Conservation (phyloP, 768 basidiomycete species). For the Boletus vermiculosoides region DNA sequence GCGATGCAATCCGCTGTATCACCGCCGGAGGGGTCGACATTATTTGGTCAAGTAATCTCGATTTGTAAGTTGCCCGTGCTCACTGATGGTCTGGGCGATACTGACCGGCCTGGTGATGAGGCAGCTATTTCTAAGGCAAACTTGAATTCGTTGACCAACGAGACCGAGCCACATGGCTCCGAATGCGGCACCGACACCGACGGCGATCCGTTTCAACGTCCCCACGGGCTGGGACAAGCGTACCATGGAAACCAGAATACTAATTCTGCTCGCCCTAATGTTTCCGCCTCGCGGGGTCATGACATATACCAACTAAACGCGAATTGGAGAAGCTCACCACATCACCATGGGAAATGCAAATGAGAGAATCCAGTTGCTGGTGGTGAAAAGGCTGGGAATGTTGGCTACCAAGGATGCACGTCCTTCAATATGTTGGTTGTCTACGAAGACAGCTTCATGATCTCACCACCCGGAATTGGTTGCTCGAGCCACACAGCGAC, state of each 20-base stretch:
- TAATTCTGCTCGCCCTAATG: not conserved
- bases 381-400: not conserved
- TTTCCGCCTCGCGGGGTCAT: not conserved
- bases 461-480: not conserved
- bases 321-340: not conserved
- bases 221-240: not conserved
- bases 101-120: not conserved
- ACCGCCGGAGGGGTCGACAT: not conserved
- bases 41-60: not conserved
- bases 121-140: not conserved
- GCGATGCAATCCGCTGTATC: not conserved
- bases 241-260: not conserved
- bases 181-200: not conserved
- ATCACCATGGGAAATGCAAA: not conserved
- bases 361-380: not conserved
- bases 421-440: not conserved
- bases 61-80: not conserved
- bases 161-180: not conserved
- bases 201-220: not conserved
- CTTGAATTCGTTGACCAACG: not conserved
- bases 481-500: not conserved
- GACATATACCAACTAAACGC: not conserved
- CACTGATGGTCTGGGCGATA: not conserved
- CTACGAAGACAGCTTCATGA: not conserved
- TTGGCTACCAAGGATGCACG: not conserved